These are phyloP conservation scores for Coccomyxa sp. DNA, from an alignment of 139 green algal genomes.

Conservation along the genomic window DNA sequence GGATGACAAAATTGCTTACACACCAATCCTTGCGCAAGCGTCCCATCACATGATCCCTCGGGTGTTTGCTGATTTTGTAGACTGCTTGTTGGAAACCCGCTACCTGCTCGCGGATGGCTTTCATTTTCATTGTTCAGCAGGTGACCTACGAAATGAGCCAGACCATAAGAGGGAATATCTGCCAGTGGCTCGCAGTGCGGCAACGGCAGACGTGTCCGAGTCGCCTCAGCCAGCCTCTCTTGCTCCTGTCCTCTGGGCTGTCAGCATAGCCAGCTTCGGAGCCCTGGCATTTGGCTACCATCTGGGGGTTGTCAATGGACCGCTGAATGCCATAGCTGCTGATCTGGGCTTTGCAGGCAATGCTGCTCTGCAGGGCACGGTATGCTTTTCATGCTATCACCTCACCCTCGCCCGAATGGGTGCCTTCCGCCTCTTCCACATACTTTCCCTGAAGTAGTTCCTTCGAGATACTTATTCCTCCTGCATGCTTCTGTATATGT, in stretches of 20 bases:
- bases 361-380: conserved; percentile 60
- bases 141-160: neutral
- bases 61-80: neutral
- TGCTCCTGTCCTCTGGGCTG: conserved; percentile 36
- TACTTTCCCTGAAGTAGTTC: no score
- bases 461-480: no score
- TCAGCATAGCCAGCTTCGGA: conserved; percentile 58
- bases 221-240: conserved; percentile 9
- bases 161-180: neutral
- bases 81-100: neutral
- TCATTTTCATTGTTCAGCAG: neutral
- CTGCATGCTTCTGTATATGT: no score
- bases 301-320: conserved; percentile 85
- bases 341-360: conserved; percentile 76
- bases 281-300: conserved; percentile 86
- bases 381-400: neutral
- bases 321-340: conserved; percentile 70
- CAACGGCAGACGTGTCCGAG: neutral
- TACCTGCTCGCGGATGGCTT: no score
- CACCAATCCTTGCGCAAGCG: neutral
- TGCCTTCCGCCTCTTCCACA: neutral
- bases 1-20: neutral
- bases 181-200: neutral
- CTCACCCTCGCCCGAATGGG: neutral
- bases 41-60: neutral